Conservation (phyloP, 2,329 filamentous ascomycete genomes). For the Xylariaceae sp. region DNA sequence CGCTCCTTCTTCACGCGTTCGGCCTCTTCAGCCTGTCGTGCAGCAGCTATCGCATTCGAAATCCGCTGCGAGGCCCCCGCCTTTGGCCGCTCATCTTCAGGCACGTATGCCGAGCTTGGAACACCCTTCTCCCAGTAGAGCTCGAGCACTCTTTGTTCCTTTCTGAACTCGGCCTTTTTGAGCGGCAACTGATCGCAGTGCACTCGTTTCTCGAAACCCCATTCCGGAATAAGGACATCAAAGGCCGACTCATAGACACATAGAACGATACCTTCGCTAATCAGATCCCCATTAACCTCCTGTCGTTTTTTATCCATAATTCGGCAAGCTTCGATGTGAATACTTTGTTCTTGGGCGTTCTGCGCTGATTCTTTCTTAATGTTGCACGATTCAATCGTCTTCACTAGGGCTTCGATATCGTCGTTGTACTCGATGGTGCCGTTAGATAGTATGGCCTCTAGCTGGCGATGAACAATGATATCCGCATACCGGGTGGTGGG, state of each 20-base stretch:
- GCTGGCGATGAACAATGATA: constrained; percentile 89
- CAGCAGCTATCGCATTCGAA: constrained; percentile 68
- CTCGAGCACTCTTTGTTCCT: constrained; percentile 89
- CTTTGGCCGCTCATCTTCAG: constrained; percentile 93
- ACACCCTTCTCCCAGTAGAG: constrained; percentile 99
- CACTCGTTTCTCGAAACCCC: constrained; percentile 97
- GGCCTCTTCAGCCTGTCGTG: constrained; percentile 74
- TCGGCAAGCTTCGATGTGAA: constrained; percentile 95
- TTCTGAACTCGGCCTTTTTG: constrained; percentile 99
- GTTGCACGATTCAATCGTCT: constrained; percentile 93
- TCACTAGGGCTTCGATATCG: constrained; percentile 79
- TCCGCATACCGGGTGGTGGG: constrained; percentile 93
- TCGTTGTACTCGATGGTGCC: constrained; percentile 80
- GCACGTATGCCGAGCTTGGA: constrained; percentile 89
- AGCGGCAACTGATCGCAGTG: constrained; percentile 96
- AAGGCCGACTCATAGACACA: constrained; percentile 99
- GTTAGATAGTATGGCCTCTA: constrained; percentile 79
- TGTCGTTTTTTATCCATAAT: constrained; percentile 89
- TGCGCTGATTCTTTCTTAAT: constrained; percentile 98
- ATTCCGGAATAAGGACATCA: constrained; percentile 95
- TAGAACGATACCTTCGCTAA: constrained; percentile 91
- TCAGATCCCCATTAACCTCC: constrained; percentile 82
- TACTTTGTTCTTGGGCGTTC: constrained; percentile 95
- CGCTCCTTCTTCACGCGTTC: constrained; percentile 77
- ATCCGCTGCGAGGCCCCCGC: constrained; percentile 67